phyloP scores from a whole-genome alignment of 176 grass and related monocot genomes.

The Oryza rufipogon region DNA sequence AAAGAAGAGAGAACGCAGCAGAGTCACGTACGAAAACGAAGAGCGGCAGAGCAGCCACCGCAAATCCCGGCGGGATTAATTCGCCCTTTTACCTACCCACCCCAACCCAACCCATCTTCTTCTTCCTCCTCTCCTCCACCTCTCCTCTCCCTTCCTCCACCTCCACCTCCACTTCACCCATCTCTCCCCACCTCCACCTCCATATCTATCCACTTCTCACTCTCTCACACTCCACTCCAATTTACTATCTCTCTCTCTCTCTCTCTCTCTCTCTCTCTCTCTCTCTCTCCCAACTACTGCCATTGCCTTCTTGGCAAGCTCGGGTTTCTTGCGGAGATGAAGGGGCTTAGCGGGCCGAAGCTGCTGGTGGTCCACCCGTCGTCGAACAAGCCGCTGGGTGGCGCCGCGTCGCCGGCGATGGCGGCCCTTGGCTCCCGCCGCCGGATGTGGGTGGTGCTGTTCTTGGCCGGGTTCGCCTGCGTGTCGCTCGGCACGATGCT shows the following conservation, averaged over 20 bases:
- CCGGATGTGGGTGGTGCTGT: conserved; percentile 62
- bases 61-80: conserved; percentile 44
- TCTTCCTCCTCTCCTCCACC: conserved; percentile 6
- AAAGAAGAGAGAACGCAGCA: no score
- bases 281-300: background rate
- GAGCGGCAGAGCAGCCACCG: conserved; percentile 33
- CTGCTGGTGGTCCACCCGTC: conserved; percentile 47
- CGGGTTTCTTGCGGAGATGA: conserved; percentile 17
- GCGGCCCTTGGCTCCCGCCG: conserved; percentile 37
- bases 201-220: conserved; percentile 16
- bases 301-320: conserved; percentile 25
- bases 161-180: conserved; percentile 40
- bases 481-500: conserved; percentile 68
- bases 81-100: background rate
- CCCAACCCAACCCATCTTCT: conserved; percentile 35
- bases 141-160: background rate
- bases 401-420: conserved; percentile 26
- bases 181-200: background rate
- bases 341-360: conserved; percentile 50
- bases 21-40: conserved; percentile 6
- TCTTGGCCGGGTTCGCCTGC: conserved; percentile 70
- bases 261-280: background rate
- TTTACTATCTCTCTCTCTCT: background rate
- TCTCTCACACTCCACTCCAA: background rate
- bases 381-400: conserved; percentile 48